These are phyloP conservation scores for Guillardia theta DNA, from an alignment of 78 protist genomes.

Conservation along the genomic window DNA sequence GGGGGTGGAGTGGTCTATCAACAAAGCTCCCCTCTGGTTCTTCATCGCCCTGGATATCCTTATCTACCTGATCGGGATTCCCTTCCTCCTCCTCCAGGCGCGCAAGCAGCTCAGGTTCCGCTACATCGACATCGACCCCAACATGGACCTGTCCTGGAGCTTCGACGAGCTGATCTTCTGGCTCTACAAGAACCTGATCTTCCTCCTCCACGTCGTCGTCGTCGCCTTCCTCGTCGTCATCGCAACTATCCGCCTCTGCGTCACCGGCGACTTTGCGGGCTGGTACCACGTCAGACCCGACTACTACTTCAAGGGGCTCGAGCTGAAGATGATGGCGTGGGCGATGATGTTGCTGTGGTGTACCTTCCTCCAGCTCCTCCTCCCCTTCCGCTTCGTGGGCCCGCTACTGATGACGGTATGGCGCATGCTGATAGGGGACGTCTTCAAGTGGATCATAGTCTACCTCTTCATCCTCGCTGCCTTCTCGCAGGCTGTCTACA, in stretches of 20 bases:
- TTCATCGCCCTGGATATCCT: not conserved
- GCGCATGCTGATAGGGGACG: conserved; percentile 21
- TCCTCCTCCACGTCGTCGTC: not conserved
- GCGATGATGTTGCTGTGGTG: not conserved
- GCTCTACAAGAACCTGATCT: not conserved
- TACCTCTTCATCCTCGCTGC: not conserved
- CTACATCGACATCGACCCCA: not conserved
- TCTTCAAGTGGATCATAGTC: not conserved
- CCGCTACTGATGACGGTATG: not conserved
- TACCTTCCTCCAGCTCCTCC: not conserved
- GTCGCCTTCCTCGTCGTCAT: not conserved
- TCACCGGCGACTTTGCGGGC: not conserved
- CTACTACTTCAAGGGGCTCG: not conserved
- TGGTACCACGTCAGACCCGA: not conserved
- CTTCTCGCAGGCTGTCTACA: not conserved
- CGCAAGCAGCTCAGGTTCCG: not conserved
- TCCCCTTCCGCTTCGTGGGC: not conserved
- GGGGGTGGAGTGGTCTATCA: too few species aligned
- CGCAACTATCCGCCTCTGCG: not conserved
- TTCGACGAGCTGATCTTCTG: not conserved
- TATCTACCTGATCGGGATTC: not conserved
- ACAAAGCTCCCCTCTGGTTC: not conserved
- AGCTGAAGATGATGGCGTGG: not conserved
- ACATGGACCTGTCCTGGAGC: not conserved
- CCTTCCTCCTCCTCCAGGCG: not conserved